phyloP scores from a whole-genome alignment of 2,329 filamentous ascomycete genomes.

The Pseudocercospora crystallina region DNA sequence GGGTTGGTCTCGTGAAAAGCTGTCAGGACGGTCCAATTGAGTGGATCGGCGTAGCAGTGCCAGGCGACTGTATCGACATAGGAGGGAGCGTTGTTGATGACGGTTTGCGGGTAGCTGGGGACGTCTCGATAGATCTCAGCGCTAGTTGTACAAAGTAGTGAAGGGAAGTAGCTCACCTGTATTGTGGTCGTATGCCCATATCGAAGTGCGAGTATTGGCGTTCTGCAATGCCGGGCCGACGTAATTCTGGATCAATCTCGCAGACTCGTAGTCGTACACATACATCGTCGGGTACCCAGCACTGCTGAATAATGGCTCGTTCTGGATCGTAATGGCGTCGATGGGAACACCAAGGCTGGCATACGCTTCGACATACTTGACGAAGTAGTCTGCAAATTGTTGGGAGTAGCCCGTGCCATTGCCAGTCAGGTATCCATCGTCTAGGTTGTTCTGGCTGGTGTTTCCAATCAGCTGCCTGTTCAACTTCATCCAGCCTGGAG shows the following conservation, averaged over 20 bases:
- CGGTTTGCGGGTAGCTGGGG: constrained; percentile 6
- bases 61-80: constrained; percentile 7
- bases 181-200: constrained; percentile 24
- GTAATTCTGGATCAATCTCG: constrained; percentile 13
- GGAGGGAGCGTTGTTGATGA: constrained; percentile 1
- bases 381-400: constrained; percentile 20
- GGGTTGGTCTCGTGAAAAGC: constrained; percentile 9
- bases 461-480: constrained; percentile 12
- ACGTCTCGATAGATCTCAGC: neutral
- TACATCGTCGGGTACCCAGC: constrained; percentile 21
- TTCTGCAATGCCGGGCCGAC: constrained; percentile 17
- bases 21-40: constrained; percentile 5
- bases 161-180: constrained; percentile 5
- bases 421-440: constrained; percentile 12
- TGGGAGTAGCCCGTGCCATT: constrained; percentile 13
- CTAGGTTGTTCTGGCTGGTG: constrained; percentile 16
- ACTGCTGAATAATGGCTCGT: constrained; percentile 14
- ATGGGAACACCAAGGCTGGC: constrained; percentile 13
- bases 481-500: constrained; percentile 23
- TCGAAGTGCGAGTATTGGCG: constrained; percentile 6
- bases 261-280: constrained; percentile 18
- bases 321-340: constrained; percentile 20
- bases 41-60: constrained; percentile 12
- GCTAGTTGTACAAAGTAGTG: neutral
- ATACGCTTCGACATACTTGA: constrained; percentile 23